Conservation (phyloP, 2,329 filamentous ascomycete species). For the Fusarium phyllophilum region DNA sequence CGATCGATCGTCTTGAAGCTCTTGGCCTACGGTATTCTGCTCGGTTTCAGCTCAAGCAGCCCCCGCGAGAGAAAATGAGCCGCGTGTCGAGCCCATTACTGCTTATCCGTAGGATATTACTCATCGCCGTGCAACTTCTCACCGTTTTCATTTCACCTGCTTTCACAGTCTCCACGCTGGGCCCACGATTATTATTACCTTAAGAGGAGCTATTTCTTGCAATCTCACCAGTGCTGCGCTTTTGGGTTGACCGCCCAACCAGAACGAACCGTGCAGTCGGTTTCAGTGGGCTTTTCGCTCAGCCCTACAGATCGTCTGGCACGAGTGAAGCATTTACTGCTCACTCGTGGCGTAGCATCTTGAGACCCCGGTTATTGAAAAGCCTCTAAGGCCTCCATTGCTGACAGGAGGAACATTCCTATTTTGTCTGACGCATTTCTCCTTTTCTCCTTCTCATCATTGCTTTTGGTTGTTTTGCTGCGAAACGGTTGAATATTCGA, state of each 20-base stretch:
- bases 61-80: conserved; percentile 18
- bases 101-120: conserved; percentile 18
- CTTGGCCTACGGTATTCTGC: conserved; percentile 11
- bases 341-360: conserved; percentile 43
- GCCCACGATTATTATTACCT: conserved; percentile 30
- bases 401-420: conserved; percentile 37
- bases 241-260: conserved; percentile 25
- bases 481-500: background rate
- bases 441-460: conserved; percentile 16
- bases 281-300: conserved; percentile 38
- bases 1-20: conserved; percentile 32
- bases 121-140: conserved; percentile 9
- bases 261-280: conserved; percentile 22
- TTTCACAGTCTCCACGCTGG: conserved; percentile 23
- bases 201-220: conserved; percentile 27
- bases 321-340: conserved; percentile 35
- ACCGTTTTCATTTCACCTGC: conserved; percentile 19
- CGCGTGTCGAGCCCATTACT: conserved; percentile 6
- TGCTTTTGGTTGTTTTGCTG: conserved; percentile 2
- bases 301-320: conserved; percentile 40
- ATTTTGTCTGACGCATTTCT: conserved; percentile 18
- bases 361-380: conserved; percentile 30
- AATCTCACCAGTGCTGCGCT: conserved; percentile 23
- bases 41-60: conserved; percentile 23
- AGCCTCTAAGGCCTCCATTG: conserved; percentile 42